These are phyloP conservation scores for Tillandsia fasciculata DNA, from an alignment of 176 grass and related monocot species.

Conservation along the genomic window DNA sequence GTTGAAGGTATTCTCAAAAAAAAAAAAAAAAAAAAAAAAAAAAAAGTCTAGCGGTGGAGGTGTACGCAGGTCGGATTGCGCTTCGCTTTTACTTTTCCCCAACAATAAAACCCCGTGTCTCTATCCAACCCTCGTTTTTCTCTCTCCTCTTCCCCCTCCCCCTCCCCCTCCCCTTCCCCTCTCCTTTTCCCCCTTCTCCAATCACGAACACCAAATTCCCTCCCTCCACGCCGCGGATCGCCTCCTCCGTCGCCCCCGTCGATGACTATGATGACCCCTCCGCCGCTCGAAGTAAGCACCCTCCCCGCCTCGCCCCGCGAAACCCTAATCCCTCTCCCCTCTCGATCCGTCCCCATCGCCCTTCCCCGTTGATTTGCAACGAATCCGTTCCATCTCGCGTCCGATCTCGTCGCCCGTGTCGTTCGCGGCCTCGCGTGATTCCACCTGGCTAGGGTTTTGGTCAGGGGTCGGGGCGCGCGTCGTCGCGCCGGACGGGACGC, in stretches of 20 bases:
- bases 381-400: too few species aligned
- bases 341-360: not conserved
- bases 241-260: not conserved
- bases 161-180: not conserved
- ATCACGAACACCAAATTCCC: conserved; percentile 2
- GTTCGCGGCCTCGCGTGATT: not conserved
- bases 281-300: conserved; percentile 35
- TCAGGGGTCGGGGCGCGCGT: not conserved
- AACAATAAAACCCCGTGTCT: not conserved
- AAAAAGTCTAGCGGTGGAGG: too few species aligned
- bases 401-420: not conserved
- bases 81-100: too few species aligned
- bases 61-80: too few species aligned
- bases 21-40: too few species aligned
- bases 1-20: too few species aligned
- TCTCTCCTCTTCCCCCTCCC: not conserved
- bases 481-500: not conserved
- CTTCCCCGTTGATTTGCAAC: not conserved
- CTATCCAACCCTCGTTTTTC: not conserved
- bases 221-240: not conserved
- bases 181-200: not conserved
- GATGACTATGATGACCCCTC: conserved; percentile 41
- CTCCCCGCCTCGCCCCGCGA: not conserved
- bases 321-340: not conserved
- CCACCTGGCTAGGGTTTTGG: conserved; percentile 4